Conservation (phyloP, 257 asterid species). For the Fraxinus quadrangulata region DNA sequence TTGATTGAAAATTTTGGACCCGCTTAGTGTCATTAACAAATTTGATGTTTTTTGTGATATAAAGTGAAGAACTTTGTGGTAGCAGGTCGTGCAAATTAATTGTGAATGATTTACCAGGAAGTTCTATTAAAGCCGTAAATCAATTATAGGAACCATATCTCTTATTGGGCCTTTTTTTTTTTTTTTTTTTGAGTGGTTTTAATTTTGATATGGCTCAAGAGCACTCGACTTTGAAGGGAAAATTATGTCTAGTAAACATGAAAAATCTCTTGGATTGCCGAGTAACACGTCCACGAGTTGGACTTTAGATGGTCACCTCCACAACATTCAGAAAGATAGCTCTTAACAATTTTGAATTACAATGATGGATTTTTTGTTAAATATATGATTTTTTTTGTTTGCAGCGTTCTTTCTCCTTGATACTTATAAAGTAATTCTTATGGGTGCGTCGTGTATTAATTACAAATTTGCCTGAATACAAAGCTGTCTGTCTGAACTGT, state of each 20-base stretch:
- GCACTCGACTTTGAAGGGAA: too few relatives aligned
- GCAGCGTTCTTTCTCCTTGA: conserved; percentile 8
- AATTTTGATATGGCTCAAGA: too few relatives aligned
- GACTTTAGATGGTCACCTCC: neutral
- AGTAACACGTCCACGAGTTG: neutral
- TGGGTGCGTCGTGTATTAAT: neutral
- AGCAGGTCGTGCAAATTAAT: neutral
- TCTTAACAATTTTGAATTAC: conserved; percentile 1
- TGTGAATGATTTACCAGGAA: neutral
- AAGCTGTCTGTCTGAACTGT: conserved; percentile 15
- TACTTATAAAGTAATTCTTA: neutral
- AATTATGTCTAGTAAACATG: neutral
- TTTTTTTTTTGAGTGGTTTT: too few relatives aligned
- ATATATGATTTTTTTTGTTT: neutral
- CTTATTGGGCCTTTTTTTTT: too few relatives aligned
- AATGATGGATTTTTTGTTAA: conserved; percentile 7
- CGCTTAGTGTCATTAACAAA: neutral
- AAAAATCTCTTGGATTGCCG: neutral
- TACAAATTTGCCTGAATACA: conserved; percentile 26
- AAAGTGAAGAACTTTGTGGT: neutral
- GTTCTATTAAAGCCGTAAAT: neutral
- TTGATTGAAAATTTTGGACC: neutral
- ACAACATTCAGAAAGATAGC: neutral
- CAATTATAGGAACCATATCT: too few relatives aligned
- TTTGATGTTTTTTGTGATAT: neutral